Evolutionary conservation across 176 grass and related monocot species (phyloP).

Genomic region (Elaeis guineensis): DNA sequence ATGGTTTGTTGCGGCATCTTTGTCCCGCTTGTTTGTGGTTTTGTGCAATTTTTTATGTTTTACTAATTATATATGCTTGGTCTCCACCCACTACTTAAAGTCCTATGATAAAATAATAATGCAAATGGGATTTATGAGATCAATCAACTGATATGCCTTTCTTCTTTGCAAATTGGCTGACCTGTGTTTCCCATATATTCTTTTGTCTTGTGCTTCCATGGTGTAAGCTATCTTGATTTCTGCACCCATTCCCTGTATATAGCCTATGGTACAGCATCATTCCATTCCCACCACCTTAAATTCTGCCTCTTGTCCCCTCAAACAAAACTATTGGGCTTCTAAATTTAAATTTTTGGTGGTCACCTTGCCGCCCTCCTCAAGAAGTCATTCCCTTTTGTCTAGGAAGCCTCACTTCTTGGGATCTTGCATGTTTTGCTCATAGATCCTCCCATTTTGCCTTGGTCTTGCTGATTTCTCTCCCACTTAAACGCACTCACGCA

Average conservation of each 20-base stretch:
- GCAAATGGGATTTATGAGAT: conserved; percentile 9
- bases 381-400: conserved; percentile 48
- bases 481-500: no score
- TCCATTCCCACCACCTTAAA: conserved; percentile 71
- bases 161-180: no score
- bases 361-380: conserved; percentile 25
- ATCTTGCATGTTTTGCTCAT: conserved; percentile 53
- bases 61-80: background rate
- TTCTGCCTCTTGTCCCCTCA: conserved; percentile 82
- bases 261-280: conserved; percentile 56
- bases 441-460: conserved; percentile 15
- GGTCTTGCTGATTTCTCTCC: background rate
- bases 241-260: conserved; percentile 15
- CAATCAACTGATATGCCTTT: conserved; percentile 4
- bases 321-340: conserved; percentile 96
- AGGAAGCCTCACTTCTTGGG: conserved; percentile 53
- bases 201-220: conserved; percentile 3
- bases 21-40: conserved; percentile 17
- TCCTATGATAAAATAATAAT: conserved; percentile 1
- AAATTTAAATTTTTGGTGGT: conserved; percentile 62
- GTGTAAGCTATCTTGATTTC: conserved; percentile 3
- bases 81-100: conserved; percentile 6
- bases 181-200: no score
- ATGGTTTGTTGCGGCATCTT: conserved; percentile 15
- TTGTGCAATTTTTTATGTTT: conserved; percentile 13